These are phyloP conservation scores for Tricharina praecox DNA, from an alignment of 495 filamentous ascomycete species.

Conservation along the genomic window DNA sequence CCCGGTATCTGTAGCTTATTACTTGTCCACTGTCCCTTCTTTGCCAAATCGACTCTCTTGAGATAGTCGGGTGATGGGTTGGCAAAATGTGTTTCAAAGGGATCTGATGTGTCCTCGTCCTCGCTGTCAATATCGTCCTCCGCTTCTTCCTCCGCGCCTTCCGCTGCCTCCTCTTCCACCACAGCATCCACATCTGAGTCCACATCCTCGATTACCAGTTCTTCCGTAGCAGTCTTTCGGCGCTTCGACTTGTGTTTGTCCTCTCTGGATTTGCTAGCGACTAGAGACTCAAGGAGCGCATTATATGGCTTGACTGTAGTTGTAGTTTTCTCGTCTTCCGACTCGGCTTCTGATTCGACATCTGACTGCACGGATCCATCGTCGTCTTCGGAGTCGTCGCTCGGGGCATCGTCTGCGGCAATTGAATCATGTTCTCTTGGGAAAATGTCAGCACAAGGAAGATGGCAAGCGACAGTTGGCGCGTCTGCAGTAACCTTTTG, in stretches of 20 bases:
- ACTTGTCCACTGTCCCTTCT: conserved; percentile 40
- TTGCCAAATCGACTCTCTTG: conserved; percentile 35
- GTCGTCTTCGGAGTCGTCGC: conserved; percentile 8
- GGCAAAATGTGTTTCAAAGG: conserved; percentile 67
- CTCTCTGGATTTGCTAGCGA: conserved; percentile 7
- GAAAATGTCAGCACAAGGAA: not conserved
- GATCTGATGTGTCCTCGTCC: conserved; percentile 42
- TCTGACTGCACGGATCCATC: conserved; percentile 13
- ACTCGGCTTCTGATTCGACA: conserved; percentile 16
- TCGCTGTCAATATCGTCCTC: conserved; percentile 28
- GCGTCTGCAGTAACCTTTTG: no score
- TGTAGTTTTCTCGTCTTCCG: conserved; percentile 9
- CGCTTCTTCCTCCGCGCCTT: conserved; percentile 13
- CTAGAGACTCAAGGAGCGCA: conserved; percentile 29
- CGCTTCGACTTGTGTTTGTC: conserved; percentile 28
- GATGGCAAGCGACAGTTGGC: no score
- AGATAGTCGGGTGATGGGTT: conserved; percentile 41
- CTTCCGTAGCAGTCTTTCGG: conserved; percentile 23
- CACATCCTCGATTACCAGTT: conserved; percentile 7
- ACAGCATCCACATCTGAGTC: conserved; percentile 17
- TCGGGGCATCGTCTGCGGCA: conserved; percentile 4
- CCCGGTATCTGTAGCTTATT: conserved; percentile 31
- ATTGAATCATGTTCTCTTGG: not conserved
- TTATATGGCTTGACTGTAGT: conserved; percentile 28
- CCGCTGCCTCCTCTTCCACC: conserved; percentile 27